A percentile compares a stretch with the other conserved stretches of the same genome.
These are phyloP conservation scores for Pythium brassicae DNA, from an alignment of 352 stramenopile species.

Conservation along the genomic window DNA sequence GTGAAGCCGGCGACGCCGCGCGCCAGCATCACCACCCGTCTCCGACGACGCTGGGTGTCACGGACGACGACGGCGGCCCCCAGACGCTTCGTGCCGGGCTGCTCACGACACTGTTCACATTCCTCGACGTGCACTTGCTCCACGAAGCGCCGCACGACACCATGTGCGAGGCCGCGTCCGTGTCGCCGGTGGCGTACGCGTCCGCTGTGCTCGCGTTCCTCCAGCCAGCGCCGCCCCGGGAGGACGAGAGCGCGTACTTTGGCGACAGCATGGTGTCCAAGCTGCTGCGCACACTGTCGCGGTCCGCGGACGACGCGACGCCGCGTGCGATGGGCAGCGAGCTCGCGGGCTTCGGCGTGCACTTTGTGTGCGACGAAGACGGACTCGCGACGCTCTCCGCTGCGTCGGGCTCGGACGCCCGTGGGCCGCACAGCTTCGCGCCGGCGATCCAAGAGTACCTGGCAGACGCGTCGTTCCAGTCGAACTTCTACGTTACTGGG, in stretches of 20 bases:
- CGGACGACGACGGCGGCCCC: not conserved
- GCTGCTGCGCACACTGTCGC: slow-evolving; percentile 35
- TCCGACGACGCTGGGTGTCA: not conserved
- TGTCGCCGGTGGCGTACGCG: slow-evolving; percentile 33
- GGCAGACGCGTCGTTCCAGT: slow-evolving; percentile 8
- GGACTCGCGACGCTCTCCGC: slow-evolving; percentile 11
- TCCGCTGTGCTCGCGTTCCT: slow-evolving; percentile 35
- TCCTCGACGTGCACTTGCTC: slow-evolving; percentile 8
- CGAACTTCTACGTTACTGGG: slow-evolving; percentile 1
- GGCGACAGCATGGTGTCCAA: slow-evolving; percentile 23
- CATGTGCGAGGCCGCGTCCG: slow-evolving; percentile 10
- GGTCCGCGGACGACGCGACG: slow-evolving; percentile 19
- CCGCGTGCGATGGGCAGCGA: slow-evolving; percentile 18
- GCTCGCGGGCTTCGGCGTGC: slow-evolving; percentile 48
- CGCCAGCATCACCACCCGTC: not conserved
- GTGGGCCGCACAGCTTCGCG: slow-evolving; percentile 13
- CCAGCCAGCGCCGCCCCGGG: slow-evolving; percentile 3
- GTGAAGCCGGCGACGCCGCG: not conserved
- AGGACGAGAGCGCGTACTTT: not conserved
- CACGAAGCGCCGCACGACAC: slow-evolving; percentile 1
- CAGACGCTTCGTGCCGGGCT: slow-evolving; percentile 6
- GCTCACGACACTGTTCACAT: slow-evolving; percentile 9
- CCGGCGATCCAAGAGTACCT: slow-evolving; percentile 10
- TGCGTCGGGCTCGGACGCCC: not conserved
- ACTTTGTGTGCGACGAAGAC: slow-evolving; percentile 43